These are phyloP conservation scores for Russula sp. DNA, from an alignment of 768 basidiomycete species.

Conservation along the genomic window DNA sequence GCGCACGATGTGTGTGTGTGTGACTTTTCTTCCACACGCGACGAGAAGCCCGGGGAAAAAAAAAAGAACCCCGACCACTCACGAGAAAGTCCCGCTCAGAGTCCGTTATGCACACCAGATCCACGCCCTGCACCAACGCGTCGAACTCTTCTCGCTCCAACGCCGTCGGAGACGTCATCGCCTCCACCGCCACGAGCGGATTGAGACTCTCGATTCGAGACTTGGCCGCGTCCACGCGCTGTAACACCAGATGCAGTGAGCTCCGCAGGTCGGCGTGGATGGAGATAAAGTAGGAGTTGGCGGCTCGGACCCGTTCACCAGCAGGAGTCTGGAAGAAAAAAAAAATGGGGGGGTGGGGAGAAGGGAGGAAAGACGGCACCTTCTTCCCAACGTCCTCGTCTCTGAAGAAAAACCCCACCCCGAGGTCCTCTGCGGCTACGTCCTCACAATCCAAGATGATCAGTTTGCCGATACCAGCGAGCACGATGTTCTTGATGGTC, in stretches of 20 bases:
- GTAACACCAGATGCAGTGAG: slow-evolving; percentile 31
- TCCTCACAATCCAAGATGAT: slow-evolving; percentile 74
- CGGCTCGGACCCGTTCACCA: no score
- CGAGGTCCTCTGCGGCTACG: slow-evolving; percentile 81
- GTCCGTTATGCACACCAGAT: slow-evolving; percentile 87
- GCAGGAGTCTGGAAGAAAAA: no score
- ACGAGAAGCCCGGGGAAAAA: slow-evolving; percentile 7
- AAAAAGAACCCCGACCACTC: slow-evolving; percentile 30
- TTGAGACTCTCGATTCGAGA: slow-evolving; percentile 84
- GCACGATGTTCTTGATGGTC: slow-evolving; percentile 93
- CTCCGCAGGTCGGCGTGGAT: slow-evolving; percentile 26
- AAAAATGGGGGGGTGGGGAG: not conserved
- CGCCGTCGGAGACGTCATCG: slow-evolving; percentile 45
- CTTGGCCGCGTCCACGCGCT: slow-evolving; percentile 86
- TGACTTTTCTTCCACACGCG: slow-evolving; percentile 8
- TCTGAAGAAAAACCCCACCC: slow-evolving; percentile 88
- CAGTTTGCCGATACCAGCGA: slow-evolving; percentile 90
- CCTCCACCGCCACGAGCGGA: slow-evolving; percentile 81
- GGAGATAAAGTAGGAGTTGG: no score
- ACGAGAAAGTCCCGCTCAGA: slow-evolving; percentile 65
- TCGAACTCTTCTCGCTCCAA: slow-evolving; percentile 51
- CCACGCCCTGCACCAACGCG: slow-evolving; percentile 55
- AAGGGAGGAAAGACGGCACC: slow-evolving; percentile 40
- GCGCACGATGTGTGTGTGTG: not conserved
- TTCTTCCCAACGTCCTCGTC: slow-evolving; percentile 89